Conservation (phyloP, 2,329 filamentous ascomycete genomes). For the Colletotrichum sp. region DNA sequence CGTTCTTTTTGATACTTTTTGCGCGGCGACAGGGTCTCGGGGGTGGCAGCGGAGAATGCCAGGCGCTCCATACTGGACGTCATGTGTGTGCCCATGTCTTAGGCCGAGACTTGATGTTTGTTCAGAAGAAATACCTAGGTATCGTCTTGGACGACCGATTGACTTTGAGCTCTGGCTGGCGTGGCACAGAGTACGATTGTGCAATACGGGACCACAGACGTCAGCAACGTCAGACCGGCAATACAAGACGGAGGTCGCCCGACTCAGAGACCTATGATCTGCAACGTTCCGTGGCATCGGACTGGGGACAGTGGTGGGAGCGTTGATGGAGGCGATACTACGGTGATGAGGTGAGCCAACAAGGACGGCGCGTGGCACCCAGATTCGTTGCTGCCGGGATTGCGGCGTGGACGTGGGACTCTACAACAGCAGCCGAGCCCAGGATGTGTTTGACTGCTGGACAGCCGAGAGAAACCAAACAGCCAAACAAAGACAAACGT, state of each 20-base stretch:
- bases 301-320: background rate
- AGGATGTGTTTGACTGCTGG: background rate
- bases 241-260: background rate
- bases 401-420: background rate
- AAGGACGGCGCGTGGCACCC: background rate
- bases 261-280: constrained; percentile 5
- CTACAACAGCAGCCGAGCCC: background rate
- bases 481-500: background rate
- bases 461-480: background rate
- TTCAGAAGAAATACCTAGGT: constrained; percentile 1
- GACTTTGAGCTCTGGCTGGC: background rate
- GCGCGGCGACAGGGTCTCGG: background rate
- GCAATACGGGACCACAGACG: background rate
- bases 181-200: background rate
- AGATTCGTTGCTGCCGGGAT: background rate
- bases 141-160: background rate
- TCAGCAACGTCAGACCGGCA: background rate
- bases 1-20: background rate
- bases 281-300: background rate
- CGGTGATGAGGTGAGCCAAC: constrained; percentile 7
- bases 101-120: constrained; percentile 2
- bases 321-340: background rate
- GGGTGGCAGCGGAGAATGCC: background rate
- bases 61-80: background rate
- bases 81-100: constrained; percentile 14